A percentile compares a stretch with the other conserved stretches of the same genome.
These are phyloP conservation scores for Tripidium arundinaceum DNA, from an alignment of 202 grass and related monocot genomes.

Conservation along the genomic window DNA sequence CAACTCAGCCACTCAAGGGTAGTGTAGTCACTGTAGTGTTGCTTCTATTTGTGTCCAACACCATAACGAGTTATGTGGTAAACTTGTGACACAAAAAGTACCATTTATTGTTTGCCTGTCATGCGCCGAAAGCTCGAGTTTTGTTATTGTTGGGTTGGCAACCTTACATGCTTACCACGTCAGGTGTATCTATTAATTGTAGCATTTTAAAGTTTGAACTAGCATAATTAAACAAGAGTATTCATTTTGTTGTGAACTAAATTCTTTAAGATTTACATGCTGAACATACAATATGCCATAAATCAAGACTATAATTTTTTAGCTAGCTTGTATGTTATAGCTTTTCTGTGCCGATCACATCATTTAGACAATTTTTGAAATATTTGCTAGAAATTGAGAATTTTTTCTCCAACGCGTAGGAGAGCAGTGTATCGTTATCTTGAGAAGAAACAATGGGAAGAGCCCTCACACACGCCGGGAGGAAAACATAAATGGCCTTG, in stretches of 20 bases:
- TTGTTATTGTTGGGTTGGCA: not conserved
- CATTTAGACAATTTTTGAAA: not conserved
- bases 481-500: not conserved
- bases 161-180: not conserved
- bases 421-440: not conserved
- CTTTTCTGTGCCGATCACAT: not conserved
- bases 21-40: not conserved
- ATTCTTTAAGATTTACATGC: not conserved
- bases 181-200: not conserved
- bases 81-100: not conserved
- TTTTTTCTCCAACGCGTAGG: not conserved
- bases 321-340: not conserved
- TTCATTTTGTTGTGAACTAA: not conserved
- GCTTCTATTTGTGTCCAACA: not conserved
- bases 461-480: not conserved
- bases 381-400: not conserved
- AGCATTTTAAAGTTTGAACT: not conserved
- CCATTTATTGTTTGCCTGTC: not conserved
- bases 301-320: not conserved
- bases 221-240: not conserved
- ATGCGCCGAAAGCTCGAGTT: not conserved
- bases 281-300: not conserved
- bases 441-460: not conserved
- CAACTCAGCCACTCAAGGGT: not conserved
- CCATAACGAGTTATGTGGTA: not conserved